Evolutionary conservation across 192 early-diverging fungal genomes (phyloP).

Genomic region (Geranomyces variabilis): DNA sequence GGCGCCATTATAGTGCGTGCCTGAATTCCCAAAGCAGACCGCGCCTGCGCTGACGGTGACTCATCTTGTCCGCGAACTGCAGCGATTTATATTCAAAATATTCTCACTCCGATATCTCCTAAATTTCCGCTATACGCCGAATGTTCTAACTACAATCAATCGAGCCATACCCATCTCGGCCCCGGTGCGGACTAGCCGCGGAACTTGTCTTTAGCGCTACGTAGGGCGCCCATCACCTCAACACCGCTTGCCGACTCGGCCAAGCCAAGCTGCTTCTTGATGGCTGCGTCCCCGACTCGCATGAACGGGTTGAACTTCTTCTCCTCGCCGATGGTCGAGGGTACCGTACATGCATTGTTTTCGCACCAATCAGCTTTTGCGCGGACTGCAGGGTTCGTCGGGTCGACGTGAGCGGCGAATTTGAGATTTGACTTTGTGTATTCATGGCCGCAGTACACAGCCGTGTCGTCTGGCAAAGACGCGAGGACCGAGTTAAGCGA

Average conservation of each 20-base stretch:
- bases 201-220: slow-evolving; percentile 78
- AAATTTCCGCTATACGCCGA: too few relatives aligned
- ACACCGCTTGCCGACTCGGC: slow-evolving; percentile 35
- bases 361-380: slow-evolving; percentile 69
- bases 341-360: slow-evolving; percentile 63
- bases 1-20: too few relatives aligned
- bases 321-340: slow-evolving; percentile 90
- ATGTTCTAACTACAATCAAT: too few relatives aligned
- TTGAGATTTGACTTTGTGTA: slow-evolving; percentile 74
- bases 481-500: slow-evolving; percentile 72
- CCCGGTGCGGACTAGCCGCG: too few relatives aligned
- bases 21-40: too few relatives aligned
- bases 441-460: slow-evolving; percentile 93
- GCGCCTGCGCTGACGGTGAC: too few relatives aligned
- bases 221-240: slow-evolving; percentile 73
- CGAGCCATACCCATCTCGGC: too few relatives aligned
- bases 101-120: too few relatives aligned
- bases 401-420: slow-evolving; percentile 82
- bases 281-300: slow-evolving; percentile 56
- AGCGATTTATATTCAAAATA: too few relatives aligned
- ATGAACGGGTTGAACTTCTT: slow-evolving; percentile 87
- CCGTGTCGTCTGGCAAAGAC: slow-evolving; percentile 73
- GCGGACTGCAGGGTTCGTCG: slow-evolving; percentile 68
- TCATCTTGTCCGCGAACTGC: too few relatives aligned
- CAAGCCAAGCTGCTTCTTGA: slow-evolving; percentile 33